Base-by-base conservation (phyloP, 2,329 filamentous ascomycete species). In the Cordyceps tenuipes region DNA sequence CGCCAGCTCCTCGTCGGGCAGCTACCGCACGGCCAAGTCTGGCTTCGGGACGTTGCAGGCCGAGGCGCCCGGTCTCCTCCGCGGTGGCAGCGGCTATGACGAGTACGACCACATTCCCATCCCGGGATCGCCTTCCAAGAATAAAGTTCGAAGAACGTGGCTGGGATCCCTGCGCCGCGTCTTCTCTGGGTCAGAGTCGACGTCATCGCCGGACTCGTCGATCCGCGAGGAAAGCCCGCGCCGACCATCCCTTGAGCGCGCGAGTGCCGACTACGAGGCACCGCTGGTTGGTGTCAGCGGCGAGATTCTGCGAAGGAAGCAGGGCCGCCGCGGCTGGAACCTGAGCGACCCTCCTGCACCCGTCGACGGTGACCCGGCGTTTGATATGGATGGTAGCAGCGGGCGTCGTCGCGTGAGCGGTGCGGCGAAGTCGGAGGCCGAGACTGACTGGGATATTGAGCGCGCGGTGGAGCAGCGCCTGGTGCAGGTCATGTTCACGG, bases 401-500 rank as follows among this genome's bases (percentile, higher is more conserved):
- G 57, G 73, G 62, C 46, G 62, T 63, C 41, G 63, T 66, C 29
- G 29, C 29, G 63, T 36, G 69, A 65, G 48, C 73, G 70, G 63
- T 70, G 51, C 39, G 12, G 13, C 41, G 34, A 68, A 29, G 29
- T 5, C 66, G 51, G 68, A 69, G 41, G 75, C 76, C 36, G 84
- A 88, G 59, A 86, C 84, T 71, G 87, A 91, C 59, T 90, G 88
- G 88, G 89, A 91, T 66, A 83, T 92, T 44, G 89, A 92, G 70
- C 79, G 81, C 59, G 88, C 88, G 2, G 82, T 88, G 1, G 86
- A 90, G 73, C 82, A 82, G 61, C 76, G 88, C 23, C 77, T 89
- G 9, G 88, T 92, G 62, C 89, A 92, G 72, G 83, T 91, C 68
- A 94, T 96, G 83, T 97, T 96, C 72, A 97, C 93, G 0, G 91